phyloP scores from a whole-genome alignment of 768 basidiomycete species.

The Lanmaoa pseudosensibilis region DNA sequence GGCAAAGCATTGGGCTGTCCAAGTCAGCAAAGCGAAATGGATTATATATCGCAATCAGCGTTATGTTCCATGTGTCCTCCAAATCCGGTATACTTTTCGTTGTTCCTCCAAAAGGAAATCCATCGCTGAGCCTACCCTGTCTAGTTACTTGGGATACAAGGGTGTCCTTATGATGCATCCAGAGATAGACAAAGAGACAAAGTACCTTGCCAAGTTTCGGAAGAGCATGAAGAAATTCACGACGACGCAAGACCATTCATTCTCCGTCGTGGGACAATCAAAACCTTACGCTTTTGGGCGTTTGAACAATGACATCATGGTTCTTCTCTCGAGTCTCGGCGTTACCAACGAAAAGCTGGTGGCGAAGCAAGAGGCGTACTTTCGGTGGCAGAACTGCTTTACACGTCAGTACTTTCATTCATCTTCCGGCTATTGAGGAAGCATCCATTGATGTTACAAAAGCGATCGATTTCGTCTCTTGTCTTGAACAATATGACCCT shows the following conservation, averaged over 20 bases:
- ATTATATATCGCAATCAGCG: slow-evolving; percentile 54
- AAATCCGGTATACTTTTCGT: slow-evolving; percentile 49
- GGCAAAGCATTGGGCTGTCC: slow-evolving; percentile 48
- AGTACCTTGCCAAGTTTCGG: slow-evolving; percentile 55
- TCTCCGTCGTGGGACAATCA: slow-evolving; percentile 67
- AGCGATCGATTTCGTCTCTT: slow-evolving; percentile 59
- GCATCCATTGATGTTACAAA: slow-evolving; percentile 48
- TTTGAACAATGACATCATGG: slow-evolving; percentile 69
- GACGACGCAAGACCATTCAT: slow-evolving; percentile 54
- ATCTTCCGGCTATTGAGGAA: too few species aligned
- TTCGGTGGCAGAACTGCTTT: too few species aligned
- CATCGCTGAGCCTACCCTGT: neutral
- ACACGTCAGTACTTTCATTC: too few species aligned
- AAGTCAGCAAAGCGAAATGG: slow-evolving; percentile 52
- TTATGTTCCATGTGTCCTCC: slow-evolving; percentile 63
- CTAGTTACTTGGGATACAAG: slow-evolving; percentile 69
- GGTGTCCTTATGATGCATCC: slow-evolving; percentile 70
- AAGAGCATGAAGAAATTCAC: slow-evolving; percentile 73
- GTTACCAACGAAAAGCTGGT: slow-evolving; percentile 53
- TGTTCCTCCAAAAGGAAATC: neutral
- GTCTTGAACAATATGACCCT: slow-evolving; percentile 45
- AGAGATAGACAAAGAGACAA: slow-evolving; percentile 47
- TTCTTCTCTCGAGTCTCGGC: slow-evolving; percentile 63
- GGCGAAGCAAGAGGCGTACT: slow-evolving; percentile 57
- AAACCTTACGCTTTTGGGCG: slow-evolving; percentile 63